Percentiles rank a stretch among this genome's conserved stretches.
Evolutionary conservation across 768 basidiomycete genomes (phyloP).

Genomic region (Tulasnella sp.): DNA sequence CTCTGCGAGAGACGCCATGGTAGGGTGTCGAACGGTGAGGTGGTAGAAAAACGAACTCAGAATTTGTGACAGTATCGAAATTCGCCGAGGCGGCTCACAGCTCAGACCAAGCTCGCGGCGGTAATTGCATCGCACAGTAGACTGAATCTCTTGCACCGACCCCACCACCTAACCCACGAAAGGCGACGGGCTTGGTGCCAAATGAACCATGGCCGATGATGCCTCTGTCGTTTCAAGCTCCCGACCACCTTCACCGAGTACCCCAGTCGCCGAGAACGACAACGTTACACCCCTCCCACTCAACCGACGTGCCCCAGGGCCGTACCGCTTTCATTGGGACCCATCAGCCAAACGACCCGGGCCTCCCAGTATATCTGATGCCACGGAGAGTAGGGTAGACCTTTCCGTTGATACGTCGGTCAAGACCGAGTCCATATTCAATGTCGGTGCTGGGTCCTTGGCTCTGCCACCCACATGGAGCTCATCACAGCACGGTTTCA

Average conservation of each 20-base stretch:
- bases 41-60: no score
- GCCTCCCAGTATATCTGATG: conserved; percentile 17
- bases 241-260: conserved; percentile 8
- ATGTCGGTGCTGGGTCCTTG: conserved; percentile 8
- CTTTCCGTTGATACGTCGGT: neutral
- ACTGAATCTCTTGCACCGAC: neutral
- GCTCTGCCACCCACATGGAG: conserved; percentile 18
- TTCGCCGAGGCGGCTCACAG: neutral
- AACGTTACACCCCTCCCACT: conserved; percentile 4
- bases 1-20: conserved; percentile 49
- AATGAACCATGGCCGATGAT: conserved; percentile 7
- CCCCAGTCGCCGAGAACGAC: conserved; percentile 1
- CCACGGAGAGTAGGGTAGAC: conserved; percentile 13
- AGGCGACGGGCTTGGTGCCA: no score
- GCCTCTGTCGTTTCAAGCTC: conserved; percentile 11
- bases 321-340: conserved; percentile 19
- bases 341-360: conserved; percentile 5
- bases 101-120: neutral
- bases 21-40: neutral
- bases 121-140: neutral
- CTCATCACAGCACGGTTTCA: conserved; percentile 56
- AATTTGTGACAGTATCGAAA: no score
- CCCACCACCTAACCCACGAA: no score
- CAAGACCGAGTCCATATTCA: conserved; percentile 5
- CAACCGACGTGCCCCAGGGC: conserved; percentile 6